Evolutionary conservation across 331 rosid species (phyloP).

Genomic region (Telfairia occidentalis): DNA sequence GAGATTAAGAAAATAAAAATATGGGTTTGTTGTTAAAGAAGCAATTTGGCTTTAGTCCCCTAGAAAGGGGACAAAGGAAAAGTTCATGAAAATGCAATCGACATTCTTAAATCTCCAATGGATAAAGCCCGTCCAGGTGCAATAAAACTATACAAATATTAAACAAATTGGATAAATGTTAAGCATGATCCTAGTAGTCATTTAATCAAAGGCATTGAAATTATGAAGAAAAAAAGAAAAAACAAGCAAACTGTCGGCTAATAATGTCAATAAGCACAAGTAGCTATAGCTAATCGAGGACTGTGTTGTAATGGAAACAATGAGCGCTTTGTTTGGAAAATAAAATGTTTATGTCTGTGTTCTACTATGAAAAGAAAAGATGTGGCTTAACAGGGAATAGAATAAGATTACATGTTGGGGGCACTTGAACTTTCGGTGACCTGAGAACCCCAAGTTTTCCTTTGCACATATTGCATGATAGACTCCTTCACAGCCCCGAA

Average conservation of each 20-base stretch:
- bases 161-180: neutral
- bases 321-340: neutral
- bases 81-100: neutral
- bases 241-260: neutral
- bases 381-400: neutral
- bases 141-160: neutral
- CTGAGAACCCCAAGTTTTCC: conserved; percentile 32
- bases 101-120: neutral
- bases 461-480: conserved; percentile 56
- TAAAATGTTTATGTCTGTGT: neutral
- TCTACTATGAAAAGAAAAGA: neutral
- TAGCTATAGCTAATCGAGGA: neutral
- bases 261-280: neutral
- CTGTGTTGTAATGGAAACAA: neutral
- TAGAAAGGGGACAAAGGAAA: neutral
- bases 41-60: neutral
- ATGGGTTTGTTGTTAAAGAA: neutral
- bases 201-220: neutral
- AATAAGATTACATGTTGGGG: conserved; percentile 57
- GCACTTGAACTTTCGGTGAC: conserved; percentile 62
- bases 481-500: conserved; percentile 48
- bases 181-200: neutral
- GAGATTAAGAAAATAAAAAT: neutral
- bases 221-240: neutral
- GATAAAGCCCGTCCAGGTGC: neutral